phyloP scores from a whole-genome alignment of 352 stramenopile species.

The Phytopythium delawarense region DNA sequence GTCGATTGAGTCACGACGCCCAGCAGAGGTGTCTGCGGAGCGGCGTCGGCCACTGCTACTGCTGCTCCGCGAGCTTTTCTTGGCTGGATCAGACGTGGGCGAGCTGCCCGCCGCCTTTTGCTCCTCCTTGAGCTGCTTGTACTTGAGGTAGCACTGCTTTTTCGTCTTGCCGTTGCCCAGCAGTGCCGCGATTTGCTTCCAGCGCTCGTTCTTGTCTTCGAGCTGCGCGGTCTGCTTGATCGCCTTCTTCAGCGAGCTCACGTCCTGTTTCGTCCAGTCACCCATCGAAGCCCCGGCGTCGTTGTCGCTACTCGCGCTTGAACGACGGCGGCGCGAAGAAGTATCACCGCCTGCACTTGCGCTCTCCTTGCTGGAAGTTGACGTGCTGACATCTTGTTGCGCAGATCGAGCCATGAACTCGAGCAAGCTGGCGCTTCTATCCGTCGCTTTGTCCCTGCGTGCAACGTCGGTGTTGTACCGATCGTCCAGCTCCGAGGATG shows the following conservation, averaged over 20 bases:
- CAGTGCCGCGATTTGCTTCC: conserved; percentile 57
- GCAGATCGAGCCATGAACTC: conserved; percentile 7
- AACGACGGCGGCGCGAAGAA: neutral
- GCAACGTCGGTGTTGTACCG: neutral
- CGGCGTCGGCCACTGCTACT: conserved; percentile 5
- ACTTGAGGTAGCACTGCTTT: conserved; percentile 83
- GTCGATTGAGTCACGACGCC: neutral
- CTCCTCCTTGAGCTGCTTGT: conserved; percentile 77
- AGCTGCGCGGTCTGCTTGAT: conserved; percentile 64
- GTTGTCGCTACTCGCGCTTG: conserved; percentile 14
- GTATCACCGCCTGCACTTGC: neutral
- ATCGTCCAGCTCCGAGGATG: neutral
- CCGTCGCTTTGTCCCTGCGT: neutral
- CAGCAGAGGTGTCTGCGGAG: conserved; percentile 6
- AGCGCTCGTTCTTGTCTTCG: conserved; percentile 70
- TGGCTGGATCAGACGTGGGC: neutral
- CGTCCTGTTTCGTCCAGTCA: conserved; percentile 56
- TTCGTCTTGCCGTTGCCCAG: conserved; percentile 66
- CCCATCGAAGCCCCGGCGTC: conserved; percentile 7
- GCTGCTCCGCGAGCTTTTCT: conserved; percentile 21
- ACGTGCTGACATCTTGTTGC: neutral
- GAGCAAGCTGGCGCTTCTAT: conserved; percentile 2
- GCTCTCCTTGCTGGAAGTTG: neutral
- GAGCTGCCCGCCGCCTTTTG: conserved; percentile 25
- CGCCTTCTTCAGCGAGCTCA: conserved; percentile 53